Base-by-base conservation (phyloP, 192 early-diverging fungal genomes). In the Hyaloraphidium curvatum region DNA sequence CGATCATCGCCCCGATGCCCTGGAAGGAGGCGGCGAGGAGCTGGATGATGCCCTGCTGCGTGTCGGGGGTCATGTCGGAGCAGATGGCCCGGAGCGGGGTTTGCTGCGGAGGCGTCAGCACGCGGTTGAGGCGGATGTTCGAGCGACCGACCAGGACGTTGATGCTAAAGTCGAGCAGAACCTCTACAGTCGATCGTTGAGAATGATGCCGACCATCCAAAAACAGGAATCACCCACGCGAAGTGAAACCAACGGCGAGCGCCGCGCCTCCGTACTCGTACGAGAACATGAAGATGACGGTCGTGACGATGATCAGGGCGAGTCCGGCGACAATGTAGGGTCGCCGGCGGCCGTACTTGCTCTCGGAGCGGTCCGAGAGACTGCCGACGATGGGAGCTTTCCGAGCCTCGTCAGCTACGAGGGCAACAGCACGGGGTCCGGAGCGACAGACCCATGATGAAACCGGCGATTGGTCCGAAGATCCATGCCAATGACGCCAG, bases 111-210 rank as follows among this genome's bases (percentile, higher is more conserved):
- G n/a, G n/a, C n/a, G n/a, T n/a, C n/a, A n/a, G n/a, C n/a, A n/a
- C n/a, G n/a, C n/a, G n/a, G n/a, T n/a, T n/a, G n/a, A n/a, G n/a
- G n/a, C n/a, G n/a, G n/a, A n/a, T n/a, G n/a, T n/a, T n/a, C n/a
- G n/a, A n/a, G n/a, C n/a, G n/a, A n/a, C n/a, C n/a, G n/a, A n/a
- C n/a, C n/a, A 61, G 57, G 22, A 61, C 27, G 31, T 61, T 61
- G 40, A 61, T 61, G 50, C 55, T 61, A 40, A 61, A 52, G 28
- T 61, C 59, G 19, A 59, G 48, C n/a, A 5, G 7, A 23, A 61
- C 31, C n/a, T n/a, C n/a, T n/a, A n/a, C n/a, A n/a, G n/a, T n/a
- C n/a, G n/a, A n/a, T n/a, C n/a, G n/a, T n/a, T n/a, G n/a, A n/a
- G n/a, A n/a, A n/a, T n/a, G n/a, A n/a, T n/a, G n/a, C n/a, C n/a